A percentile compares a stretch with the other conserved stretches of the same genome.
Evolutionary conservation across 148 eudicot species (phyloP).

Genomic region (Chenopodium formosanum): DNA sequence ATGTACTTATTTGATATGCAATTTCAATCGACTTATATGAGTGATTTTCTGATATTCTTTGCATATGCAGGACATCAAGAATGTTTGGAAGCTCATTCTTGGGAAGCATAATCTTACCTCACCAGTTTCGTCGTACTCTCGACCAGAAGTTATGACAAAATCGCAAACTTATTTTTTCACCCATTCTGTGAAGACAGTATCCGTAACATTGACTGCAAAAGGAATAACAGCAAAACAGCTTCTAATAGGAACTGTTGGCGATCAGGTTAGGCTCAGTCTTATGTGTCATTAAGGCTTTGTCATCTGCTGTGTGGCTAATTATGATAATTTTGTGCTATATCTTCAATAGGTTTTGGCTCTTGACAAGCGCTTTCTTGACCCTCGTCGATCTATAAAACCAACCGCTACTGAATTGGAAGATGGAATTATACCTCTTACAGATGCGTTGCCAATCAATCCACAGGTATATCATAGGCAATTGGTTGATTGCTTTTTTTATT

Average conservation of each 20-base stretch:
- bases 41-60: neutral
- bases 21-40: neutral
- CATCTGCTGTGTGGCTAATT: slow-evolving; percentile 3
- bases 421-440: slow-evolving; percentile 91
- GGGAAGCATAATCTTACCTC: slow-evolving; percentile 97
- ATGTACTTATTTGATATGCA: neutral
- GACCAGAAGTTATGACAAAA: slow-evolving; percentile 82
- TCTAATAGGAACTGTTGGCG: slow-evolving; percentile 91
- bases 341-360: slow-evolving; percentile 86
- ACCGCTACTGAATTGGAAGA: slow-evolving; percentile 96
- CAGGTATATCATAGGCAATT: slow-evolving; percentile 50
- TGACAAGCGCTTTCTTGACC: slow-evolving; percentile 94
- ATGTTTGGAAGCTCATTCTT: slow-evolving; percentile 76
- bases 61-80: slow-evolving; percentile 80
- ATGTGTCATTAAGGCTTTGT: neutral
- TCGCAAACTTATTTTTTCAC: slow-evolving; percentile 92
- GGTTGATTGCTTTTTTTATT: neutral
- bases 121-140: slow-evolving; percentile 90
- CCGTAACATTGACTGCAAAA: slow-evolving; percentile 87
- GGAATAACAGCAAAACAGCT: slow-evolving; percentile 96
- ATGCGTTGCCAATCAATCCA: slow-evolving; percentile 88
- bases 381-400: slow-evolving; percentile 86
- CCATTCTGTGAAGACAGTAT: slow-evolving; percentile 79
- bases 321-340: slow-evolving; percentile 13
- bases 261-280: slow-evolving; percentile 59